A percentile compares a stretch with the other conserved stretches of the same genome.
phyloP scores from a whole-genome alignment of 202 grass and related monocot species.

The Zizania palustris region DNA sequence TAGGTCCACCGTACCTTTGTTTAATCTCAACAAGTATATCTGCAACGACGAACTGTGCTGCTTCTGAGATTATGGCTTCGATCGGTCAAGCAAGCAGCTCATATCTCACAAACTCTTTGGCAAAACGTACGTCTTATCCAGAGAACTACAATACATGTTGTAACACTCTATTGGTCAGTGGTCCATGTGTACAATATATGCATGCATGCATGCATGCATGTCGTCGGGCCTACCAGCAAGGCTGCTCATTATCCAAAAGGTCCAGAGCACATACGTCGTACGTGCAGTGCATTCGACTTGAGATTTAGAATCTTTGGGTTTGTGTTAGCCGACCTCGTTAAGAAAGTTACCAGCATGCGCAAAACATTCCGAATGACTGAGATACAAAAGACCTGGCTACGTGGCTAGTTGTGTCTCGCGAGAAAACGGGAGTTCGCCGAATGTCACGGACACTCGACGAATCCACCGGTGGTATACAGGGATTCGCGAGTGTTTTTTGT shows the following conservation, averaged over 20 bases:
- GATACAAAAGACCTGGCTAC: not conserved
- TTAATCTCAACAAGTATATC: not conserved
- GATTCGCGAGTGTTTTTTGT: too few species aligned
- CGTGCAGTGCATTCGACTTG: not conserved
- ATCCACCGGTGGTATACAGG: too few species aligned
- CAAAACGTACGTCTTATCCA: conserved; percentile 13
- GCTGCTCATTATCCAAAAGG: not conserved
- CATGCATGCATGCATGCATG: conserved; percentile 12
- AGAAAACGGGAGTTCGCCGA: too few species aligned
- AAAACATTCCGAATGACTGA: not conserved
- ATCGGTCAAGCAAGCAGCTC: not conserved
- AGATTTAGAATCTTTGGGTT: not conserved
- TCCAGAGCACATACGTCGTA: not conserved
- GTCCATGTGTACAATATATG: conserved; percentile 36
- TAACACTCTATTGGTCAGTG: conserved; percentile 34
- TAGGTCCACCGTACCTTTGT: conserved; percentile 7
- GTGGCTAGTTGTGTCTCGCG: too few species aligned
- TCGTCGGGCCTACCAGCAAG: conserved; percentile 3
- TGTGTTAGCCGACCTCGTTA: not conserved
- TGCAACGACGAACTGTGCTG: not conserved
- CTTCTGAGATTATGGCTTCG: conserved; percentile 27
- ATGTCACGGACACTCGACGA: too few species aligned
- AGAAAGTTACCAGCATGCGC: not conserved
- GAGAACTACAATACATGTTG: not conserved
- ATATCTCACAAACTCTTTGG: conserved; percentile 21